These are phyloP conservation scores for Plantago major DNA, from an alignment of 257 asterid species.

Conservation along the genomic window DNA sequence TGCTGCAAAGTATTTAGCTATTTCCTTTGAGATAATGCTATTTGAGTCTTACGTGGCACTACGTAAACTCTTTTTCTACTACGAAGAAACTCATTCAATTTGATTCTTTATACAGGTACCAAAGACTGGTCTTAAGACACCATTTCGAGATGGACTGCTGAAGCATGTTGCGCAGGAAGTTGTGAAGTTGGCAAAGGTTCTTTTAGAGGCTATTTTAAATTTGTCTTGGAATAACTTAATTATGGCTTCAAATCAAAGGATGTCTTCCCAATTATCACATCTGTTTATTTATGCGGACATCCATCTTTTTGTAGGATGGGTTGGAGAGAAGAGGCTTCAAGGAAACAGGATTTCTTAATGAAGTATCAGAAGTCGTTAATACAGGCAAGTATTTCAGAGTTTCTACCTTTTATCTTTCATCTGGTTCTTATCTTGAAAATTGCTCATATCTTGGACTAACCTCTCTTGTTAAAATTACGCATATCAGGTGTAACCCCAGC, in stretches of 20 bases:
- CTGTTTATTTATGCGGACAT: constrained; percentile 11
- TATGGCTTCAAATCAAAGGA: background rate
- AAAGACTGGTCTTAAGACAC: constrained; percentile 74
- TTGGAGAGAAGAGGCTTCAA: constrained; percentile 92
- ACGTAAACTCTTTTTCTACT: background rate
- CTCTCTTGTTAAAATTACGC: constrained; percentile 3
- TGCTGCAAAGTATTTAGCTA: background rate
- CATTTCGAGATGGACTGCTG: constrained; percentile 94
- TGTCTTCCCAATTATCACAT: background rate
- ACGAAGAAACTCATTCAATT: constrained; percentile 13
- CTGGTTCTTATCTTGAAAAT: background rate
- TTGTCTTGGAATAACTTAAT: background rate
- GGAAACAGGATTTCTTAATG: constrained; percentile 88
- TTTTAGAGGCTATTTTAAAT: background rate
- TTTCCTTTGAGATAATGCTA: too few species aligned
- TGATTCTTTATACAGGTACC: constrained; percentile 57
- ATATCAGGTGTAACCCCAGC: constrained; percentile 84
- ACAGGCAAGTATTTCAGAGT: constrained; percentile 42
- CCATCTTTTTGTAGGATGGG: constrained; percentile 59
- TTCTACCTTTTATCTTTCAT: background rate
- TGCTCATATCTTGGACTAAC: background rate
- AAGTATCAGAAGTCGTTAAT: constrained; percentile 76
- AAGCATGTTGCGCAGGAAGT: constrained; percentile 96
- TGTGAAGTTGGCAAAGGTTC: constrained; percentile 69
- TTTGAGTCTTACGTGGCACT: too few species aligned